These are phyloP conservation scores for Pythium phragmitis DNA, from an alignment of 352 stramenopile genomes.

Conservation along the genomic window DNA sequence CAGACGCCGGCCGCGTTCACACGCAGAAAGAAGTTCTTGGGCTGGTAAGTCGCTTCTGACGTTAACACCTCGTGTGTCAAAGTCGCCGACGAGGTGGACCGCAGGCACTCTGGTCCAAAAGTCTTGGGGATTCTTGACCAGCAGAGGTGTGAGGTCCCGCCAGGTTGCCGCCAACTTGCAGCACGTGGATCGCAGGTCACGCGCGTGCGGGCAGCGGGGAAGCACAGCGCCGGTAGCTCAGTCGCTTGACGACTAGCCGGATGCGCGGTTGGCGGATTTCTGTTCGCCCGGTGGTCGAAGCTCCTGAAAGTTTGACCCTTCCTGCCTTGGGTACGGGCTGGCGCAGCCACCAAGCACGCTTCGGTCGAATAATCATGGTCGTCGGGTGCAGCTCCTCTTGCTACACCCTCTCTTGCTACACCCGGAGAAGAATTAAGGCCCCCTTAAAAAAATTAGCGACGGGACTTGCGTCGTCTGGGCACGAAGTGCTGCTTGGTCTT, in stretches of 20 bases:
- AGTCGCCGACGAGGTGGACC: constrained; percentile 16
- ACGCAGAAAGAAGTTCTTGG: not conserved
- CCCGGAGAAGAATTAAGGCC: no score
- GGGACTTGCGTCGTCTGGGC: no score
- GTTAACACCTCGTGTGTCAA: constrained; percentile 15
- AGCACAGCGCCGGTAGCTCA: constrained; percentile 9
- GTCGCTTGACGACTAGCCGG: not conserved
- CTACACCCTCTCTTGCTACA: no score
- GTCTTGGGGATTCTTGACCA: constrained; percentile 4
- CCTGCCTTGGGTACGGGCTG: no score
- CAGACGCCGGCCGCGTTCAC: not conserved
- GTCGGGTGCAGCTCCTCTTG: no score
- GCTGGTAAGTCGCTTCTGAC: constrained; percentile 7
- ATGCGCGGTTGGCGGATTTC: not conserved
- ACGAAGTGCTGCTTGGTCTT: no score
- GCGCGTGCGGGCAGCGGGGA: constrained; percentile 1
- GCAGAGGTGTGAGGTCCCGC: not conserved
- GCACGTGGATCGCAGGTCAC: constrained; percentile 12
- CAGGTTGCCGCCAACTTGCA: not conserved
- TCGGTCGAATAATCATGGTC: no score
- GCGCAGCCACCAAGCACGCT: no score
- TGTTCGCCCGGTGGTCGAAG: no score
- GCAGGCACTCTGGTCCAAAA: constrained; percentile 9
- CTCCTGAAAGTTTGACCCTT: no score
- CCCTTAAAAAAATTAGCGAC: no score